Evolutionary conservation across 2,329 filamentous ascomycete species (phyloP).

Genomic region (Fusarium musae): DNA sequence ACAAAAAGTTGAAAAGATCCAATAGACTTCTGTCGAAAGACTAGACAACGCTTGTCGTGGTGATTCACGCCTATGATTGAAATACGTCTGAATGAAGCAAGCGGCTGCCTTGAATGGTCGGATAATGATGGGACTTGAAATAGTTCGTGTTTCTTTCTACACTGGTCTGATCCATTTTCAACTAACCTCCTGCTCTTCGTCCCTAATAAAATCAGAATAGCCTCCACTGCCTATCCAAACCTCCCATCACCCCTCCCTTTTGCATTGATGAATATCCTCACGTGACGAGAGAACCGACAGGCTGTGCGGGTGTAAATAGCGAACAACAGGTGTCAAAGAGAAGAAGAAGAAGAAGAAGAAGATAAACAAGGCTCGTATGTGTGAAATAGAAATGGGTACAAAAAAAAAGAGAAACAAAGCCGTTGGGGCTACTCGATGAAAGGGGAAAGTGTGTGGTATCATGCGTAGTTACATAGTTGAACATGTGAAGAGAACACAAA

Average conservation of each 20-base stretch:
- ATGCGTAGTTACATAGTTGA: slow-evolving; percentile 33
- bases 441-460: slow-evolving; percentile 35
- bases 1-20: slow-evolving; percentile 12
- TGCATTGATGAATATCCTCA: neutral
- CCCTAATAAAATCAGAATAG: slow-evolving; percentile 6
- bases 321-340: neutral
- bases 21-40: neutral
- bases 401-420: slow-evolving; percentile 16
- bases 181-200: slow-evolving; percentile 5
- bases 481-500: slow-evolving; percentile 37
- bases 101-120: neutral
- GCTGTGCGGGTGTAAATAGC: slow-evolving; percentile 9
- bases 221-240: slow-evolving; percentile 29
- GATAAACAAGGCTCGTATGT: slow-evolving; percentile 14
- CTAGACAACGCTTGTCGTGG: neutral
- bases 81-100: neutral
- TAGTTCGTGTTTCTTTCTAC: slow-evolving; percentile 31
- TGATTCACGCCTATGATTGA: neutral
- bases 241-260: neutral
- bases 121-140: neutral
- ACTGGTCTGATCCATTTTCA: slow-evolving; percentile 16
- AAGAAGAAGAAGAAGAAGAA: slow-evolving; percentile 7
- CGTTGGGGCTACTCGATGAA: slow-evolving; percentile 20
- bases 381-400: slow-evolving; percentile 24
- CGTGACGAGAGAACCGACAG: slow-evolving; percentile 6